Conservation (phyloP, 306 rosid species). For the Phaseolus lunatus region DNA sequence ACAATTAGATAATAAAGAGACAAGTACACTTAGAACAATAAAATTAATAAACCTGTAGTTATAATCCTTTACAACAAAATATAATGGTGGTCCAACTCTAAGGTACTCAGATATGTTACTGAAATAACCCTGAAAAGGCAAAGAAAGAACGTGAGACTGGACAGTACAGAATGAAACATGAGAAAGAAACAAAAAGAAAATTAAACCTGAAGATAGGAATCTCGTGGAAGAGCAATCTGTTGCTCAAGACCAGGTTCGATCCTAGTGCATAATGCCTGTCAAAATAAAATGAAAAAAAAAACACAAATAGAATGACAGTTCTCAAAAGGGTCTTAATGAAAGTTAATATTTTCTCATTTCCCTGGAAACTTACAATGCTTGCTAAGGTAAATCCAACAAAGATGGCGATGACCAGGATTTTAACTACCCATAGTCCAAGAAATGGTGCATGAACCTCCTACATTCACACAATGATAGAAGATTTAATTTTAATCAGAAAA, state of each 20-base stretch:
- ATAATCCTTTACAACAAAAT: slow-evolving; percentile 90
- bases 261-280: slow-evolving; percentile 82
- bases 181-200: slow-evolving; percentile 30
- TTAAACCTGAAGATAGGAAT: slow-evolving; percentile 96
- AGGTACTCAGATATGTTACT: slow-evolving; percentile 81
- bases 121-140: slow-evolving; percentile 76
- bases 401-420: slow-evolving; percentile 69
- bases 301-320: slow-evolving; percentile 25
- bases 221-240: slow-evolving; percentile 96
- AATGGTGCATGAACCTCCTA: slow-evolving; percentile 91
- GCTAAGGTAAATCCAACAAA: slow-evolving; percentile 81
- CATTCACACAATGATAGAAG: slow-evolving; percentile 42
- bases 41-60: slow-evolving; percentile 81
- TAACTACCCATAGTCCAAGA: slow-evolving; percentile 89
- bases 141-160: slow-evolving; percentile 5
- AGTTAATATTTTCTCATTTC: slow-evolving; percentile 29
- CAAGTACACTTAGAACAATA: slow-evolving; percentile 23
- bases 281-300: slow-evolving; percentile 12
- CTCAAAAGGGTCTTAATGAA: slow-evolving; percentile 16
- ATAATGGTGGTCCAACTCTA: slow-evolving; percentile 91
- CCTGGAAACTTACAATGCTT: slow-evolving; percentile 84
- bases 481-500: slow-evolving; percentile 39
- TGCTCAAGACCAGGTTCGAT: slow-evolving; percentile 95
- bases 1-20: slow-evolving; percentile 23
- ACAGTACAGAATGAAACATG: slow-evolving; percentile 34